Percentiles rank a stretch among this genome's conserved stretches.
These are phyloP conservation scores for Beta lomatogona DNA, from an alignment of 179 eudicot species.

Conservation along the genomic window DNA sequence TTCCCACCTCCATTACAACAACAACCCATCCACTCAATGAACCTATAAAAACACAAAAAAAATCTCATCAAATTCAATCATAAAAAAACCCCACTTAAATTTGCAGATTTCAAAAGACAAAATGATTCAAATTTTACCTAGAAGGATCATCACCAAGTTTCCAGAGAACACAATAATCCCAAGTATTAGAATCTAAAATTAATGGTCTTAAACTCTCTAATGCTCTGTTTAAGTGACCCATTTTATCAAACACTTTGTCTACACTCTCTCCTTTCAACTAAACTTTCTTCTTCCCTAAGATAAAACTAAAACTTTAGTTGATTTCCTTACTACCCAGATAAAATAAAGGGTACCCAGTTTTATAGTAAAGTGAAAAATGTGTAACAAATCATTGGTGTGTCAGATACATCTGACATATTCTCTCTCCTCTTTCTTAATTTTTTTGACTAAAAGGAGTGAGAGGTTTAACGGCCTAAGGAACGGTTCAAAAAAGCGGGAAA, in stretches of 20 bases:
- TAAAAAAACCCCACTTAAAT: background rate
- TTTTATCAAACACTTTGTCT: slow-evolving; percentile 33
- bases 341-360: background rate
- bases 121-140: slow-evolving; percentile 20
- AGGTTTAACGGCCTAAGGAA: slow-evolving; percentile 26
- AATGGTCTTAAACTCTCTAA: slow-evolving; percentile 56
- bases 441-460: background rate
- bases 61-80: slow-evolving; percentile 1
- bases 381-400: slow-evolving; percentile 36
- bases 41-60: slow-evolving; percentile 41
- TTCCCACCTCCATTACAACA: slow-evolving; percentile 64
- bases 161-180: slow-evolving; percentile 92
- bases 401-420: slow-evolving; percentile 36
- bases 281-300: background rate
- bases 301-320: background rate
- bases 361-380: background rate
- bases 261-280: background rate
- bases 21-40: slow-evolving; percentile 66
- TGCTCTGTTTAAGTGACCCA: slow-evolving; percentile 48
- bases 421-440: slow-evolving; percentile 12
- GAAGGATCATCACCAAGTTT: slow-evolving; percentile 71
- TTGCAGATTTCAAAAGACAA: background rate
- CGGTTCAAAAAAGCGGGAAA: slow-evolving; percentile 44
- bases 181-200: slow-evolving; percentile 38
- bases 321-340: background rate